Evolutionary conservation across 495 filamentous ascomycete genomes (phyloP), one percentile per base, ranked within the genome.

Genomic region (Platismatia glauca): DNA sequence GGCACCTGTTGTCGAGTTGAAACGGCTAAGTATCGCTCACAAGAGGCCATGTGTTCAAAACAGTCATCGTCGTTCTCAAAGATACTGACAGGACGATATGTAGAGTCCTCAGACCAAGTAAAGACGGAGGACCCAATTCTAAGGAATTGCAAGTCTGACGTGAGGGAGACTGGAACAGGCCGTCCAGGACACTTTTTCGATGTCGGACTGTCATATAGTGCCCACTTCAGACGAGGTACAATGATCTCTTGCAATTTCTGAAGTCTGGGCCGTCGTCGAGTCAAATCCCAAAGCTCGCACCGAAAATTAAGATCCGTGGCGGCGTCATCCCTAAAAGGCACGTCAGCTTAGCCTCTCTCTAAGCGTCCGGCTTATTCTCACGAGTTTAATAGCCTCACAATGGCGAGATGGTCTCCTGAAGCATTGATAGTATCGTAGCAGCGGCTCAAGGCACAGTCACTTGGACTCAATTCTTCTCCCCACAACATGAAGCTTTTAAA

Each of bases 401-500:
- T n/a, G 24, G 22, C 27, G 22, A 56, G 53, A 34, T 12, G 29
- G 16, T 56, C 53, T 22, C 53, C 53, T 56, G 15, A 56, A 56
- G 8, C 31, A 56, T 56, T 35, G 22, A 56, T 20, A 35, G 53
- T 35, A 31, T 56, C 53, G 35, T 56, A 56, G 29, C 53, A 56
- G 53, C 53, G 53, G 35, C 31, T 56, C n/a, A 56, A 22, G 7
- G 31, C 53, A 9, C 35, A 16, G 31, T 35, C 35, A 12, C 31
- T 56, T 56, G 33, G 41, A 46, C 46, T n/a, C n/a, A n/a, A n/a
- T n/a, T n/a, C 57, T 9, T 44, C 57, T n/a, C 20, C 16, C 38
- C 20, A 27, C 29, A 63, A 29, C n/a, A 31, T 12, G 38, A 64
- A 67, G 33, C 55, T 64, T 55, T 67, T 67, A 27, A 60, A 64